phyloP scores from a whole-genome alignment of 2,329 filamentous ascomycete species.

The Xylariaceae sp. region DNA sequence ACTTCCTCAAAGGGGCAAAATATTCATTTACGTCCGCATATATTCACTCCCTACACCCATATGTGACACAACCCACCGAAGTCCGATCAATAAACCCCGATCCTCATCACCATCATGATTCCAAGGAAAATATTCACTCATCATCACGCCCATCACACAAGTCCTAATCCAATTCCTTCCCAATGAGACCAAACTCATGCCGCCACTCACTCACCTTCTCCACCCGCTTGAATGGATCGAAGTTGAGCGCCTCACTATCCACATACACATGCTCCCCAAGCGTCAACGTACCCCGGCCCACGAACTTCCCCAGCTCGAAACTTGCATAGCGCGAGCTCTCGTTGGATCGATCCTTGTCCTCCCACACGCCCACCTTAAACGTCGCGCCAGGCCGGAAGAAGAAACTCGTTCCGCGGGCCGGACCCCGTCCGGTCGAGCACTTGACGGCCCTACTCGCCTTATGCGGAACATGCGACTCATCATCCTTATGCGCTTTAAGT shows the following conservation, averaged over 20 bases:
- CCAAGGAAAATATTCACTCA: too few relatives aligned
- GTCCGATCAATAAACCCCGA: not conserved
- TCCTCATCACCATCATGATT: not conserved
- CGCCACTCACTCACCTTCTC: slow-evolving; percentile 30
- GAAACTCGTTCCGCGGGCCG: slow-evolving; percentile 24
- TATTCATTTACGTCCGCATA: not conserved
- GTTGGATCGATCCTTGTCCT: slow-evolving; percentile 22
- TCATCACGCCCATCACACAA: too few relatives aligned
- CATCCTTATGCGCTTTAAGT: slow-evolving; percentile 5
- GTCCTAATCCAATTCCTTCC: slow-evolving; percentile 23
- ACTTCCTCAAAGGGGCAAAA: not conserved
- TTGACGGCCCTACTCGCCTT: slow-evolving; percentile 10
- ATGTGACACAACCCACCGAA: not conserved
- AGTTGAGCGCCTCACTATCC: slow-evolving; percentile 32
- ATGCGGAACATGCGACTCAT: slow-evolving; percentile 11
- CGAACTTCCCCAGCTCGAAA: slow-evolving; percentile 17
- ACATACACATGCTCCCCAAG: slow-evolving; percentile 29
- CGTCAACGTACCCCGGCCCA: slow-evolving; percentile 23
- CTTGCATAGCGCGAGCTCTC: slow-evolving; percentile 19
- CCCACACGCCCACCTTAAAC: slow-evolving; percentile 31
- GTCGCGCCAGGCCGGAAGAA: slow-evolving; percentile 31
- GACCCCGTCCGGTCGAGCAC: slow-evolving; percentile 22
- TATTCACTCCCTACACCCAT: not conserved
- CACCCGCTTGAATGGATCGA: slow-evolving; percentile 31
- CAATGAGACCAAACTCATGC: slow-evolving; percentile 30